Evolutionary conservation across 1,284 basidiomycete species (phyloP), one percentile per base, ranked within the genome.

Genomic region (Golubevia sp.): DNA sequence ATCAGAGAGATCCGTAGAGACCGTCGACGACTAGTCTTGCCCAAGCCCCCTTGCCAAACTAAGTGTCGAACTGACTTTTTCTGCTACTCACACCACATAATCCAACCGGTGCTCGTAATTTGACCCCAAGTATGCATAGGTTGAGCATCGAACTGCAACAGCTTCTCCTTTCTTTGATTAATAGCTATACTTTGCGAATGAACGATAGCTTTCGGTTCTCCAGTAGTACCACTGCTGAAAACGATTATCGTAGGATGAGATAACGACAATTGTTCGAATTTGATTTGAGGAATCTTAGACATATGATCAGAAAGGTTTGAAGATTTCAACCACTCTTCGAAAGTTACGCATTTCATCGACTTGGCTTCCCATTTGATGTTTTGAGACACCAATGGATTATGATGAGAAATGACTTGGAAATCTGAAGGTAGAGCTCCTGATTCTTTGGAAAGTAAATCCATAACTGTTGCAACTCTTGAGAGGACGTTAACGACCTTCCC

Each of bases 131-230:
- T 21, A 49, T 70, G 65, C 15, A 25, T 13, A 0, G 68, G 66
- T 49, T 52, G 34, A 3, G 64, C 30, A 48, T 73, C 66, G 23
- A 60, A 20, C 56, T 66, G 63, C 2, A 73, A 58, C 51, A 73
- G 27, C 11, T 62, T 61, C 53, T 73, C 71, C 48, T 70, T 70
- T 49, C 68, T 73, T 58, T 55, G 61, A 58, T 67, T 70, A 34
- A 66, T 56, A 56, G 68, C 23, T 3, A 68, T 11, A 21, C 56
- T 53, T 20, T 62, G 57, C 0, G 56, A 61, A 38, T 73, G 66
- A 23, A 66, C 59, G 49, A 73, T 73, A 44, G 64, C 68, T 56
- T 73, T 73, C 4, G 71, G 71, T 18, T 70, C 66, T 2, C 71
- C 71, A 1, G 71, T 76, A 0, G 74, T 75, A 0, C 74, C 74